These are phyloP conservation scores for Ephemerocybe angulata DNA, from an alignment of 768 basidiomycete genomes.

Conservation along the genomic window DNA sequence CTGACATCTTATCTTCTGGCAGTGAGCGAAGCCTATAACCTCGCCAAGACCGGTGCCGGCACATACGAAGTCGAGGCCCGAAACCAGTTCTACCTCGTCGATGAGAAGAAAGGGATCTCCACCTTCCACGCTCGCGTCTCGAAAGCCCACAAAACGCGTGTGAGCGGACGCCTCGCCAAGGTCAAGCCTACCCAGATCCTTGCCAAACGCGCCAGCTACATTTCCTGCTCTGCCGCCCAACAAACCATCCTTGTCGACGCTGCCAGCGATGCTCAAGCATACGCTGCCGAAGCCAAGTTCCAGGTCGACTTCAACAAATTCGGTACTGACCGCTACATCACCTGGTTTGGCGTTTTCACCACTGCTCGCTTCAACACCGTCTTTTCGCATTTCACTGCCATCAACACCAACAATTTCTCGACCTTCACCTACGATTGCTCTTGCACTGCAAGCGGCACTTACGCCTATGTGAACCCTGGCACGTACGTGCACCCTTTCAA, in stretches of 20 bases:
- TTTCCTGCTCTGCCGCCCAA: constrained; percentile 36
- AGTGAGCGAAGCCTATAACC: constrained; percentile 49
- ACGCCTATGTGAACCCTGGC: constrained; percentile 37
- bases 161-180: constrained; percentile 32
- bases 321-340: constrained; percentile 35
- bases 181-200: constrained; percentile 13
- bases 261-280: constrained; percentile 37
- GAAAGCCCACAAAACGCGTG: constrained; percentile 24
- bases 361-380: constrained; percentile 35
- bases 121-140: constrained; percentile 31
- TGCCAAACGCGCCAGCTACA: constrained; percentile 35
- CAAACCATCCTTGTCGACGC: constrained; percentile 33
- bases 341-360: constrained; percentile 47
- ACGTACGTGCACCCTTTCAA: background rate
- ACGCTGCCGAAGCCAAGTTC: constrained; percentile 34
- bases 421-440: constrained; percentile 32
- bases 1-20: background rate
- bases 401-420: constrained; percentile 27
- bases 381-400: constrained; percentile 33
- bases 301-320: constrained; percentile 30
- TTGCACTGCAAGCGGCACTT: constrained; percentile 34
- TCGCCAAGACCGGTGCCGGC: constrained; percentile 38
- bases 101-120: constrained; percentile 26
- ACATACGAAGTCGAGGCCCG: constrained; percentile 38
- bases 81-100: constrained; percentile 41